phyloP scores from a whole-genome alignment of 768 basidiomycete species.

The Lactifluus subvellereus region DNA sequence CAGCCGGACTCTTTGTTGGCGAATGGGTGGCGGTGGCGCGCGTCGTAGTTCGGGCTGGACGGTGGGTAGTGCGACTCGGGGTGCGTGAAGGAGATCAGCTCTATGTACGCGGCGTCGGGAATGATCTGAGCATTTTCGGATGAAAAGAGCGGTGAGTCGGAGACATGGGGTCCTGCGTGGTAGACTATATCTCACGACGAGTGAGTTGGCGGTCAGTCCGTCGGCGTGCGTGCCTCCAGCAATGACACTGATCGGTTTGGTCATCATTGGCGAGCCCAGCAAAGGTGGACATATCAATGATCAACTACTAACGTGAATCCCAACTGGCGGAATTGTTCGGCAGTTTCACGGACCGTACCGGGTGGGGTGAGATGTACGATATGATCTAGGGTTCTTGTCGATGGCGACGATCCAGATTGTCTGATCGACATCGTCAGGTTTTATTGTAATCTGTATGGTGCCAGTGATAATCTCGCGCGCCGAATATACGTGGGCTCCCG shows the following conservation, averaged over 20 bases:
- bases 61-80: slow-evolving; percentile 49
- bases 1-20: slow-evolving; percentile 50
- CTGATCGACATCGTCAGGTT: background rate
- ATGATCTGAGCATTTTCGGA: slow-evolving; percentile 38
- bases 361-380: slow-evolving; percentile 69
- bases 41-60: slow-evolving; percentile 39
- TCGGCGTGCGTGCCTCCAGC: slow-evolving; percentile 60
- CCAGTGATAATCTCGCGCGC: too few relatives aligned
- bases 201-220: slow-evolving; percentile 58
- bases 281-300: background rate
- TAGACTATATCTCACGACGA: slow-evolving; percentile 42
- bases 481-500: too few relatives aligned
- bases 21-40: slow-evolving; percentile 50
- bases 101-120: slow-evolving; percentile 56
- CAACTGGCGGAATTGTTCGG: slow-evolving; percentile 48
- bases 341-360: slow-evolving; percentile 44
- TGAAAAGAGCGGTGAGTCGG: background rate
- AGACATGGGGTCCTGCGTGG: background rate
- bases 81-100: slow-evolving; percentile 62
- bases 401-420: slow-evolving; percentile 18
- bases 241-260: slow-evolving; percentile 44
- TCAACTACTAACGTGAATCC: slow-evolving; percentile 56
- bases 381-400: slow-evolving; percentile 53
- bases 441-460: background rate
- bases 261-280: background rate